Conservation (phyloP, 2,329 filamentous ascomycete genomes). For the Trichoderma simmonsii region DNA sequence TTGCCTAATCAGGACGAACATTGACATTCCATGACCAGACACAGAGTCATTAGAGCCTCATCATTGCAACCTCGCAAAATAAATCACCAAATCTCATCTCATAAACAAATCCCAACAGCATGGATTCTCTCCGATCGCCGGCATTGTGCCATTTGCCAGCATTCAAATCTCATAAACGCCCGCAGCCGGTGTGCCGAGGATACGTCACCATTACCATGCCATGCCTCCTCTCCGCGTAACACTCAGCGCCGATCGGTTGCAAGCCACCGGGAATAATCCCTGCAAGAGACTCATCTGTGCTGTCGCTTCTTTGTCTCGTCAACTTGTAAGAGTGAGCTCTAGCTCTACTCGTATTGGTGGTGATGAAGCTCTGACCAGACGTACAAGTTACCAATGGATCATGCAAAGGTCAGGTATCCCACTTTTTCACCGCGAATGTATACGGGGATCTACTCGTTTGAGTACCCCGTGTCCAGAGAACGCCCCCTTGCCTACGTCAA, state of each 20-base stretch:
- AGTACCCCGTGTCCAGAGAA: neutral
- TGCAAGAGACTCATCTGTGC: neutral
- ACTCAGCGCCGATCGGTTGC: conserved; percentile 14
- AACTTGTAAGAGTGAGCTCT: neutral
- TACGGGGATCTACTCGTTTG: neutral
- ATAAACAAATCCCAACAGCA: neutral
- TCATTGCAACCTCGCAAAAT: neutral
- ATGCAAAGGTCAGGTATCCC: neutral
- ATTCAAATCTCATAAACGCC: neutral
- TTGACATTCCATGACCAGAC: conserved; percentile 11
- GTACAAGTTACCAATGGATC: neutral
- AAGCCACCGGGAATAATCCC: conserved; percentile 17
- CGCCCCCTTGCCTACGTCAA: conserved; percentile 14
- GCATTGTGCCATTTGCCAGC: neutral
- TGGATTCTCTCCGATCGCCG: neutral
- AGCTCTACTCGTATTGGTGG: neutral
- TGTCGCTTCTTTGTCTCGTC: neutral
- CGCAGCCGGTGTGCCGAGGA: conserved; percentile 10
- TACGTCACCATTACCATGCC: conserved; percentile 17
- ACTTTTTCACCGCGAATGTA: neutral
- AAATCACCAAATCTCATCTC: neutral
- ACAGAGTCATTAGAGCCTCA: neutral
- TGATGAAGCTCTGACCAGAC: neutral
- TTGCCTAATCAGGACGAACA: conserved; percentile 1
- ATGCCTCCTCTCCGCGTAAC: conserved; percentile 15